A percentile compares a stretch with the other conserved stretches of the same genome.
phyloP scores from a whole-genome alignment of 2,329 filamentous ascomycete species.

The Colletotrichum sp. region DNA sequence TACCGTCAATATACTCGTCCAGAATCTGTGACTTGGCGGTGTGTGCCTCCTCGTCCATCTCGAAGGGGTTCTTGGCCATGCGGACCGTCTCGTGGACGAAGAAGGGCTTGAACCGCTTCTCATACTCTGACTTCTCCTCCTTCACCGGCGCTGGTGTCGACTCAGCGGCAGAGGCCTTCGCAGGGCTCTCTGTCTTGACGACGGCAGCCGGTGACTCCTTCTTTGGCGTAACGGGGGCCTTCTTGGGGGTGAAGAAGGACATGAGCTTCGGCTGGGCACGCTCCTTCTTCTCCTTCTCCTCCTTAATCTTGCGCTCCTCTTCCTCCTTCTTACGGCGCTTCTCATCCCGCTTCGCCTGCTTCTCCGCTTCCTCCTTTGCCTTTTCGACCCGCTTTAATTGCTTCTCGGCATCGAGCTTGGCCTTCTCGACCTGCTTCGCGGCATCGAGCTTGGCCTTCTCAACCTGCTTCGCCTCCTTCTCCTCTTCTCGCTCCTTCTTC shows the following conservation, averaged over 20 bases:
- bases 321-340: slow-evolving; percentile 58
- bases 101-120: slow-evolving; percentile 80
- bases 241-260: slow-evolving; percentile 51
- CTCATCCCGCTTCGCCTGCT: slow-evolving; percentile 40
- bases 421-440: slow-evolving; percentile 43
- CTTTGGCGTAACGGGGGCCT: slow-evolving; percentile 39
- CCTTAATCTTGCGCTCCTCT: slow-evolving; percentile 41
- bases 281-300: slow-evolving; percentile 55
- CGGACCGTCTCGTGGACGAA: slow-evolving; percentile 75
- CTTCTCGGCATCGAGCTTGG: slow-evolving; percentile 35
- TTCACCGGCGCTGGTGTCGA: slow-evolving; percentile 17
- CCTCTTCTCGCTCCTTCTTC: slow-evolving; percentile 30
- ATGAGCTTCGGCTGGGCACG: slow-evolving; percentile 51
- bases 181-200: slow-evolving; percentile 3
- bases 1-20: slow-evolving; percentile 55
- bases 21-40: slow-evolving; percentile 55
- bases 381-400: slow-evolving; percentile 33
- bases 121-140: slow-evolving; percentile 57
- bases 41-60: slow-evolving; percentile 62
- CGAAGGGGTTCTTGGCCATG: slow-evolving; percentile 66
- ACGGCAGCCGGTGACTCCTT: slow-evolving; percentile 30
- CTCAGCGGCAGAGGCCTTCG: background rate
- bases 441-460: slow-evolving; percentile 33
- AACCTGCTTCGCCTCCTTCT: slow-evolving; percentile 38
- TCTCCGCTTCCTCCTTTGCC: slow-evolving; percentile 34